Evolutionary conservation across 2,329 filamentous ascomycete genomes (phyloP), one percentile per base, ranked within the genome.

Genomic region (Colletotrichum orbiculare): DNA sequence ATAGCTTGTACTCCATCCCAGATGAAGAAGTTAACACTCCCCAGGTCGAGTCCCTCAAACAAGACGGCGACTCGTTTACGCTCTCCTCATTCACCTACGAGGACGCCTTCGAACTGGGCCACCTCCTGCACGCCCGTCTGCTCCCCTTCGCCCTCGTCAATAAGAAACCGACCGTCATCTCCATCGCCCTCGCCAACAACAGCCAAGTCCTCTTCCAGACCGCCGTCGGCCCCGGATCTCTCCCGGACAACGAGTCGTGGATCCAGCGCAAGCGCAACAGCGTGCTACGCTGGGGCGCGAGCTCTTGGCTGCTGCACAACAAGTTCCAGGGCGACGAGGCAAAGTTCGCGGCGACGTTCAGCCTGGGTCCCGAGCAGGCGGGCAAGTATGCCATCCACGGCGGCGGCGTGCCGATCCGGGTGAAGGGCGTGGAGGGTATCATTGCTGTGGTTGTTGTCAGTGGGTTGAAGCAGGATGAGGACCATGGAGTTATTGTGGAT

Each of bases 401-500:
- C 0, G 92, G 92, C 25, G 92, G 84, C 0, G 87, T 92, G 68
- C 92, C 92, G 0, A 85, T 95, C 38, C 83, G 87, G 8, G 91
- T 95, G 7, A 79, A 80, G 57, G 90, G 90, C 0, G 90, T 94
- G 1, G 91, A 94, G 78, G 92, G 91, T 0, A 79, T 93, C 3
- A 88, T 94, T 8, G 92, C 87, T 1, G 89, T 93, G 1, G 87
- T 94, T 33, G 87, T 94, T 15, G 90, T 95, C 1, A 91, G 88
- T 72, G 92, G 92, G 5, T 75, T 95, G 75, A 90, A 89, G 79
- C 90, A 94, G 76, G 83, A 91, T 71, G 86, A 94, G 78, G 91
- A 94, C 75, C 92, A 96, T 76, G 87, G 87, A 8, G 86, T 94
- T 42, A 88, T 95, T 72, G 85, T 91, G 1, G 90, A 94, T 74